Percentiles rank a stretch among this genome's conserved stretches.
Conservation (phyloP, 2,329 filamentous ascomycete genomes). For the Cytospora mali region DNA sequence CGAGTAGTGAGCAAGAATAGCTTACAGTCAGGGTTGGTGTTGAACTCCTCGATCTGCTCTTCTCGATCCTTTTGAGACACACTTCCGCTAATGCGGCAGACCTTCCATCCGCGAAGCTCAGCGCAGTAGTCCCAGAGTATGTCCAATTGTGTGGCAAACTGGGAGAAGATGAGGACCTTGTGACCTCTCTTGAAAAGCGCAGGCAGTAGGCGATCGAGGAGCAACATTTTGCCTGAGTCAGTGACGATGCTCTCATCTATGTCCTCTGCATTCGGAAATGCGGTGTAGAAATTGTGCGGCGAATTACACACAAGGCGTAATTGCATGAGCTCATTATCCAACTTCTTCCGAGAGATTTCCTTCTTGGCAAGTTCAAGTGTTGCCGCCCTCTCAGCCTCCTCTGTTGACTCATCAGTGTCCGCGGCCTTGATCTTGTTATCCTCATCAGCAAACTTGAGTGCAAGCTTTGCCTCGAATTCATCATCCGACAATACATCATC, state of each 20-base stretch:
- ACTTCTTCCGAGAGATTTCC: constrained; percentile 86
- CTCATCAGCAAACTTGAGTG: constrained; percentile 57
- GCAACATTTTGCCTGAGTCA: constrained; percentile 91
- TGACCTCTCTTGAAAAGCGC: constrained; percentile 73
- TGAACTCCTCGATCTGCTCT: constrained; percentile 74
- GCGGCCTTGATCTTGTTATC: constrained; percentile 39
- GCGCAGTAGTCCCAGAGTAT: constrained; percentile 85
- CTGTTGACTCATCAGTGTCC: constrained; percentile 46
- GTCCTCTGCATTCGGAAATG: constrained; percentile 65
- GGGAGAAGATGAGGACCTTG: constrained; percentile 94
- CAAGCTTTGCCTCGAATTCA: constrained; percentile 79
- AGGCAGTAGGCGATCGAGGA: constrained; percentile 84
- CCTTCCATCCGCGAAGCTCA: constrained; percentile 75
- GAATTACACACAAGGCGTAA: constrained; percentile 89
- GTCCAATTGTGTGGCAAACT: constrained; percentile 93
- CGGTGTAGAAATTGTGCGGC: constrained; percentile 96
- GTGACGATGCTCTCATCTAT: constrained; percentile 83
- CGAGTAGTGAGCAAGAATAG: constrained; percentile 89
- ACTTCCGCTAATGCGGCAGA: constrained; percentile 88
- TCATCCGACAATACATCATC: constrained; percentile 75
- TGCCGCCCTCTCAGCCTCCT: constrained; percentile 66
- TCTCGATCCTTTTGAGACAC: constrained; percentile 75
- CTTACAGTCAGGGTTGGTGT: constrained; percentile 64
- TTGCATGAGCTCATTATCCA: constrained; percentile 92
- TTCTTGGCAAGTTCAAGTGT: constrained; percentile 80